phyloP scores from a whole-genome alignment of 768 basidiomycete species.

The Kwoniella bestiolae region DNA sequence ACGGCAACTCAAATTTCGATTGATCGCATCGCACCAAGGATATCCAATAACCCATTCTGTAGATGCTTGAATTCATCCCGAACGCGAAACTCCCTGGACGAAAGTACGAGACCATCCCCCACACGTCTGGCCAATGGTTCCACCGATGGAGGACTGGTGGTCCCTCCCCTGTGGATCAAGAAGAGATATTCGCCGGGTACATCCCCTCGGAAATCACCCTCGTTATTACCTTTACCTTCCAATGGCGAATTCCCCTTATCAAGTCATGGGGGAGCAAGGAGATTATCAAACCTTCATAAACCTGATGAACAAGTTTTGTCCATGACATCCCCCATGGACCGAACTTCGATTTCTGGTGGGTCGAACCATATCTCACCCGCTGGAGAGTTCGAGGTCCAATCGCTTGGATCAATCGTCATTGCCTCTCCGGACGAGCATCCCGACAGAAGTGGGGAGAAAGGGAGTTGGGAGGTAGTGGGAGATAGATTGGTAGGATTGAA shows the following conservation, averaged over 20 bases:
- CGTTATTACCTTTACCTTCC: constrained; percentile 34
- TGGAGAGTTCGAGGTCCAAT: constrained; percentile 17
- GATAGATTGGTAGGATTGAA: constrained; percentile 29
- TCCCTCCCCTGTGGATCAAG: constrained; percentile 30
- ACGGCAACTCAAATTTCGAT: constrained; percentile 69
- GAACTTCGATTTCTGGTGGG: not conserved
- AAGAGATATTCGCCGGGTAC: constrained; percentile 19
- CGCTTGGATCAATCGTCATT: constrained; percentile 12
- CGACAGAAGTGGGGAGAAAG: not conserved
- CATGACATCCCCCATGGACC: constrained; percentile 12
- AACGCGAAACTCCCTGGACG: constrained; percentile 27
- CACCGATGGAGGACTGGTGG: constrained; percentile 19
- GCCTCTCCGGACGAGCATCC: constrained; percentile 1
- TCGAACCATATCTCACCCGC: constrained; percentile 2
- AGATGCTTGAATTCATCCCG: constrained; percentile 19
- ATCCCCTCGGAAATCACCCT: constrained; percentile 43
- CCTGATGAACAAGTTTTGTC: constrained; percentile 22
- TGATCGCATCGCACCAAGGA: constrained; percentile 64
- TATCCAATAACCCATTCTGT: constrained; percentile 20
- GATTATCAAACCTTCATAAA: constrained; percentile 36
- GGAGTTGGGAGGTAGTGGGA: constrained; percentile 7
- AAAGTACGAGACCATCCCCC: not conserved
- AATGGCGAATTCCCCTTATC: constrained; percentile 53
- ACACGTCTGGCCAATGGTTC: not conserved
- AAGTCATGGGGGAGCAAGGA: constrained; percentile 40